Evolutionary conservation across 2,329 filamentous ascomycete genomes (phyloP).

Genomic region (Talaromyces sp.): DNA sequence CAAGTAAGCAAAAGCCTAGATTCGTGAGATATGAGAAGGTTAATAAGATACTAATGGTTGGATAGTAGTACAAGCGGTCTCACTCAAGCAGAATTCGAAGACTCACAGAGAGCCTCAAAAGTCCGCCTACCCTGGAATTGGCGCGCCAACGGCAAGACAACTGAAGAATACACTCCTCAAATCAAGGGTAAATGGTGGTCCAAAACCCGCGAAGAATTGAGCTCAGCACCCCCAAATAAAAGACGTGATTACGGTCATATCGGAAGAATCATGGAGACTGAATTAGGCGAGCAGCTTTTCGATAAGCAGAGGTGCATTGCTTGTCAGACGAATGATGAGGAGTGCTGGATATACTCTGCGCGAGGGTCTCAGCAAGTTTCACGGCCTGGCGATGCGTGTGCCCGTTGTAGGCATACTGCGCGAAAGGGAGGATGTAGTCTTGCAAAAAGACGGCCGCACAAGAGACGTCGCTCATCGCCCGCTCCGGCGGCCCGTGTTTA

Average conservation of each 20-base stretch:
- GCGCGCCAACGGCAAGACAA: neutral
- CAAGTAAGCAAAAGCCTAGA: neutral
- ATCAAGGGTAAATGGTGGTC: neutral
- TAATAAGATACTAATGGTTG: neutral
- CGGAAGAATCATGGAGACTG: conserved; percentile 2
- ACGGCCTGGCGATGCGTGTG: neutral
- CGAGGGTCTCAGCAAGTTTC: neutral
- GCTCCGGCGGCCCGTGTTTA: neutral
- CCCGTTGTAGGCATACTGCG: neutral
- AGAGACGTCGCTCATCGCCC: neutral
- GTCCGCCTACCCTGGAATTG: neutral
- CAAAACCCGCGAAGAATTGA: neutral
- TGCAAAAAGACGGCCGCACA: neutral
- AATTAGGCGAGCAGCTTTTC: neutral
- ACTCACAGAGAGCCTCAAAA: neutral
- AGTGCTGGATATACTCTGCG: neutral
- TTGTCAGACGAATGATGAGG: neutral
- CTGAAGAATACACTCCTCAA: neutral
- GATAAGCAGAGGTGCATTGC: neutral
- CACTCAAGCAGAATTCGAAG: neutral
- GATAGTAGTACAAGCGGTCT: neutral
- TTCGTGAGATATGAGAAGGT: neutral
- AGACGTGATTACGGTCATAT: neutral
- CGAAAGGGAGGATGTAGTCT: conserved; percentile 1
- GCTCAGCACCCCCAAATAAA: neutral